These are phyloP conservation scores for Vigna mungo DNA, from an alignment of 306 rosid species.

Conservation along the genomic window DNA sequence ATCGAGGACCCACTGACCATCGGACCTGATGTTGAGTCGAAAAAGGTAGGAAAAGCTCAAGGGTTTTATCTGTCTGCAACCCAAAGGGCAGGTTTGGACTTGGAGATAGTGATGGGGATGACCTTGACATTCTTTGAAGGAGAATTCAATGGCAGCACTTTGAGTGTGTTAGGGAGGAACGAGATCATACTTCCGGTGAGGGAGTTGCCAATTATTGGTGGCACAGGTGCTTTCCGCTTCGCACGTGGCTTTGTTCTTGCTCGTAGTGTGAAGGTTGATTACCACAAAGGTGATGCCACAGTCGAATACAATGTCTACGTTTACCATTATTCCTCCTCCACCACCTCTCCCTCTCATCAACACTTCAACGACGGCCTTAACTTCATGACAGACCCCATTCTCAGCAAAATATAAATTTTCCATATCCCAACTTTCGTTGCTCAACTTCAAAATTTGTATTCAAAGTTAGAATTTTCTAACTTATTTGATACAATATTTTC, in stretches of 20 bases:
- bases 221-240: constrained; percentile 70
- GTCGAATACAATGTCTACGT: constrained; percentile 75
- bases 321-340: constrained; percentile 50
- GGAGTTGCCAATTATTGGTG: constrained; percentile 66
- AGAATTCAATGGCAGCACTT: constrained; percentile 55
- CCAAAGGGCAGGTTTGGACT: neutral
- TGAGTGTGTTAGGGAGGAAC: constrained; percentile 60
- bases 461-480: neutral
- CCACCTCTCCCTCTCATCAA: neutral
- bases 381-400: neutral
- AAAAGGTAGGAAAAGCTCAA: constrained; percentile 57
- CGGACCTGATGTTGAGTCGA: constrained; percentile 47
- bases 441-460: neutral
- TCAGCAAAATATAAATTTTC: neutral
- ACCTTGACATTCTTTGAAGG: constrained; percentile 52
- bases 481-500: neutral
- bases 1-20: constrained; percentile 54
- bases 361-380: neutral
- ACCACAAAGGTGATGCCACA: constrained; percentile 48
- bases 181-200: neutral
- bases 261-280: constrained; percentile 33
- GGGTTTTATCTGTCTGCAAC: constrained; percentile 46
- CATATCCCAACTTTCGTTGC: neutral
- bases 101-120: constrained; percentile 50
- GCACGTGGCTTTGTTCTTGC: constrained; percentile 76